Conservation (phyloP, 805 yeast species). For the Wickerhamiella sergipiensis region DNA sequence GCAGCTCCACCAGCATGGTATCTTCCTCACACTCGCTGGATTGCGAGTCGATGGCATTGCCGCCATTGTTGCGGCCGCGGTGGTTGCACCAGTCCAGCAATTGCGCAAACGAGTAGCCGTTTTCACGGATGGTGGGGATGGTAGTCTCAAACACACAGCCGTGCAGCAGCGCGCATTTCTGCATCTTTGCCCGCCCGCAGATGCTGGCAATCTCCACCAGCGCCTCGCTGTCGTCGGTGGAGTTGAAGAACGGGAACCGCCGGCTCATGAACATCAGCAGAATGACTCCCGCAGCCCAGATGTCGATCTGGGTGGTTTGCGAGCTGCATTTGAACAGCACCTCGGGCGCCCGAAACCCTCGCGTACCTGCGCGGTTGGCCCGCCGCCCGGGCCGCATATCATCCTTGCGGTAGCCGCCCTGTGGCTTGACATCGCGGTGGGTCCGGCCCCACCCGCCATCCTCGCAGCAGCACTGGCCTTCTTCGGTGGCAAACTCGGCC, state of each 20-base stretch:
- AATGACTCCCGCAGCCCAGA: conserved; percentile 90
- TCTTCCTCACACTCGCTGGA: conserved; percentile 2
- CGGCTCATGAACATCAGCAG: conserved; percentile 62
- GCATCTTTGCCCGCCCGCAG: conserved; percentile 63
- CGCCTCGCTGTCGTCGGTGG: conserved; percentile 89
- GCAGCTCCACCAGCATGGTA: conserved; percentile 9
- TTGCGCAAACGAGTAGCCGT: conserved; percentile 28
- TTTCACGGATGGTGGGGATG: conserved; percentile 36
- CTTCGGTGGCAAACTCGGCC: conserved; percentile 46
- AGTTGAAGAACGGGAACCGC: conserved; percentile 86
- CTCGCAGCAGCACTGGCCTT: conserved; percentile 11
- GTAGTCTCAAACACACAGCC: conserved; percentile 74
- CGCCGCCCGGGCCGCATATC: conserved; percentile 80
- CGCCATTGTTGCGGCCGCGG: not conserved
- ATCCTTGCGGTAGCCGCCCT: conserved; percentile 68
- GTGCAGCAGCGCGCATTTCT: conserved; percentile 67
- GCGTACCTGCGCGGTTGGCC: conserved; percentile 93
- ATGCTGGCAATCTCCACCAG: conserved; percentile 68
- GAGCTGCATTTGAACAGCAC: conserved; percentile 75
- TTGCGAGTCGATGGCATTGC: not conserved
- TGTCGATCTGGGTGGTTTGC: conserved; percentile 69
- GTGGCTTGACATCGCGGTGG: conserved; percentile 21
- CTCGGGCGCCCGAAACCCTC: conserved; percentile 93
- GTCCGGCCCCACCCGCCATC: conserved; percentile 13
- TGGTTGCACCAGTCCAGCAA: conserved; percentile 26